Percentiles rank a stretch among this genome's conserved stretches.
These are phyloP conservation scores for Lepraria neglecta DNA, from an alignment of 495 filamentous ascomycete genomes.

Conservation along the genomic window DNA sequence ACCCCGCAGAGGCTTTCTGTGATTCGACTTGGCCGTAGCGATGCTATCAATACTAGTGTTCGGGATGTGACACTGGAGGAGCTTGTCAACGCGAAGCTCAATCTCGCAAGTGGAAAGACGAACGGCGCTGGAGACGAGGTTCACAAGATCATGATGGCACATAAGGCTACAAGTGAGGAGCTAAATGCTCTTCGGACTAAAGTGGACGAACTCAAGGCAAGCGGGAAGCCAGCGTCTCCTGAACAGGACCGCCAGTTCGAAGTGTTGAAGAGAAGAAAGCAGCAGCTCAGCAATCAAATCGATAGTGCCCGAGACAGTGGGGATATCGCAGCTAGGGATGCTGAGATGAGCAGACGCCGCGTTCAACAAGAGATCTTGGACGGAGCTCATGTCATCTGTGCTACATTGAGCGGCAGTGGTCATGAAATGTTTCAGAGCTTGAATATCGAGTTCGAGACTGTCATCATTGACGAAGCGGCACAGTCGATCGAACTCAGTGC, in stretches of 20 bases:
- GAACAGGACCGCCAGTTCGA: conserved; percentile 73
- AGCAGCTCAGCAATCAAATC: conserved; percentile 69
- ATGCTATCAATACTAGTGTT: conserved; percentile 87
- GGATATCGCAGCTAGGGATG: conserved; percentile 65
- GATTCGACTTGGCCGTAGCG: conserved; percentile 82
- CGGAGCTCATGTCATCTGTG: conserved; percentile 85
- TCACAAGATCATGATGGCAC: conserved; percentile 74
- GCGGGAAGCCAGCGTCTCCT: conserved; percentile 52
- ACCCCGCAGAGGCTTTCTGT: conserved; percentile 67
- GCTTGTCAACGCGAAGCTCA: conserved; percentile 69
- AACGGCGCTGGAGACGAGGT: conserved; percentile 47
- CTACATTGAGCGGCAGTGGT: conserved; percentile 89
- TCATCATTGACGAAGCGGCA: conserved; percentile 96
- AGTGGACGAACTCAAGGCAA: conserved; percentile 63
- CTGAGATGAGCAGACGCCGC: conserved; percentile 75
- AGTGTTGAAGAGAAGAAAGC: conserved; percentile 62
- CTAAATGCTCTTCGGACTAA: conserved; percentile 59
- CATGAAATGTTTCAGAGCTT: conserved; percentile 96
- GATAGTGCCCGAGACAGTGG: conserved; percentile 80
- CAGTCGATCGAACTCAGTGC: conserved; percentile 97
- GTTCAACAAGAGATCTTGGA: conserved; percentile 89
- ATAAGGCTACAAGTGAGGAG: conserved; percentile 65
- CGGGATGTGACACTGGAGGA: conserved; percentile 91
- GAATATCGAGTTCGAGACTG: conserved; percentile 95
- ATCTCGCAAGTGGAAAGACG: conserved; percentile 37